Conservation (phyloP, 2,329 filamentous ascomycete genomes). For the Aspergillus flavus region DNA sequence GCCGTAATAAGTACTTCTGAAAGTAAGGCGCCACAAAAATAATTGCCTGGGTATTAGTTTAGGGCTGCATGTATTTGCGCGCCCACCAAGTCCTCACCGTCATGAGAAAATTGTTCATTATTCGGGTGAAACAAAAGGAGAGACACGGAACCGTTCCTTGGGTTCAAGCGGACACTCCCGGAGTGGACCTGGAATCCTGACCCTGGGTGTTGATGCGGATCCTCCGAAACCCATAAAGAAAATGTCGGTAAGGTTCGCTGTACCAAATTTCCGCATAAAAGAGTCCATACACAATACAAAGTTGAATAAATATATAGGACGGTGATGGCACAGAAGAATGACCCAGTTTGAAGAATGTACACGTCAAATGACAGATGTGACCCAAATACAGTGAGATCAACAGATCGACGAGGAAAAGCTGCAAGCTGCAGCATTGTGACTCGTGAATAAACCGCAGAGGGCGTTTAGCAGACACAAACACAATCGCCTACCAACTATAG, state of each 20-base stretch:
- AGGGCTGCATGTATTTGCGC: neutral
- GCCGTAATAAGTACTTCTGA: neutral
- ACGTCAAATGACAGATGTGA: neutral
- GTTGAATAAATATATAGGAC: neutral
- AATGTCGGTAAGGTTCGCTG: neutral
- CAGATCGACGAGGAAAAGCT: neutral
- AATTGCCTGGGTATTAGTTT: neutral
- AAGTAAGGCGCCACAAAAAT: neutral
- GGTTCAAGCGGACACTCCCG: conserved; percentile 18
- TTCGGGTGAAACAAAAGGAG: neutral
- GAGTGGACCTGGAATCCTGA: conserved; percentile 14
- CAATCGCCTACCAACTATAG: neutral
- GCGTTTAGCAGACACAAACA: neutral
- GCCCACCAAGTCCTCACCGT: neutral
- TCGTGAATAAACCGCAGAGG: neutral
- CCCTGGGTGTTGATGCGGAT: neutral
- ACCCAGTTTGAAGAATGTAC: neutral
- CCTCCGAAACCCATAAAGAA: conserved; percentile 4
- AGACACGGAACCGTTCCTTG: conserved; percentile 9
- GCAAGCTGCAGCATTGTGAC: neutral
- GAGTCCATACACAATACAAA: neutral
- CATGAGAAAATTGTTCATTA: neutral
- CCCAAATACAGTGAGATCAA: neutral
- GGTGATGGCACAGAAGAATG: neutral
- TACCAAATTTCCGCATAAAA: neutral